Base-by-base conservation (phyloP, 371 early-diverging fungal species). In the Rhizopus microsporus region DNA sequence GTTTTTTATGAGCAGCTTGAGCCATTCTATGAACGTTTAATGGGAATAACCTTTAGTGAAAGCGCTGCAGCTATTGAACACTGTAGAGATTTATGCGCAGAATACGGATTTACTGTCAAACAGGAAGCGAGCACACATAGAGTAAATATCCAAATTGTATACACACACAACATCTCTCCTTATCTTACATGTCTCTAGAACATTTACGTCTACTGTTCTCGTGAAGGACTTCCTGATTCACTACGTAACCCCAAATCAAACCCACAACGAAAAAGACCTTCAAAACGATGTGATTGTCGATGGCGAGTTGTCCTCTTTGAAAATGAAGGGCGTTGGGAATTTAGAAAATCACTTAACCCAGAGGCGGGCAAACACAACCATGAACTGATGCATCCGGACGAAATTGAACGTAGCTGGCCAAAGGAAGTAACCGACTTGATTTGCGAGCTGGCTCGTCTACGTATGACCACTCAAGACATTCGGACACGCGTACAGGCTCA, bases 371-470 rank as follows among this genome's bases (percentile, higher is more conserved):
- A 75, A 40, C 85, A 85, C 40, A 85, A 85, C 44, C 85, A 85
- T 60, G 80, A 78, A 16, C 58, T 83, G 15, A 77, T 77, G 53
- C 71, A 72, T n/a, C 81, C 81, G 7, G 78, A 82, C 46, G 77
- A 82, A 15, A 81, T 85, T 44, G 84, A 82, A 9, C 71, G 74
- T 13, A 80, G 73, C 4, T 85, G 85, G 85, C 85, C 85, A 2
- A 63, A 74, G n/a, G 65, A 65, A 15, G 79, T 83, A 33, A 75
- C 81, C 49, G 82, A 79, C 55, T 51, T 81, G 37, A 85, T 85
- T 50, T 75, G 71, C 16, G 68, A 75, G 37, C 46, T 82, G 39
- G 68, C 80, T 63, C 64, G 83, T 29, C 67, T 74, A 40, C 67
- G 73, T n/a, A 66, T 83, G 49, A 62, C 78, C 12, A 85, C 85